Conservation (phyloP, 2,329 filamentous ascomycete species). For the Xylaria hypoxylon region DNA sequence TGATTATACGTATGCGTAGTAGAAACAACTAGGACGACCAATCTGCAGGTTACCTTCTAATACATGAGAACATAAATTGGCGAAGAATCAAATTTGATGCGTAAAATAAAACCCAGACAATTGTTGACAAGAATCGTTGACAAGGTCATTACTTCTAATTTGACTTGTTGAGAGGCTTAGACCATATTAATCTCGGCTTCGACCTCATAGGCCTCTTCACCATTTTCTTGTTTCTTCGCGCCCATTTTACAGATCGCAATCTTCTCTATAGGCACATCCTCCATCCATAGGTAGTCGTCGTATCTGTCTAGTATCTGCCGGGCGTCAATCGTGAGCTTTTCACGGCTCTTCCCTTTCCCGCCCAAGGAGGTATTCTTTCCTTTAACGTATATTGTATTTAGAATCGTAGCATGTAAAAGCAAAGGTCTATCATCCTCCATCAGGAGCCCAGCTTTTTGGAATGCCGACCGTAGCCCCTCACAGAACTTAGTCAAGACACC, state of each 20-base stretch:
- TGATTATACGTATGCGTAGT: no score
- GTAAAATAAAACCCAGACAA: not conserved
- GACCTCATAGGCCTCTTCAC: constrained; percentile 66
- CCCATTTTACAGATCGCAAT: constrained; percentile 90
- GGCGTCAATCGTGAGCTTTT: constrained; percentile 65
- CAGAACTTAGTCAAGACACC: constrained; percentile 68
- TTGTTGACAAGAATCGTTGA: no score
- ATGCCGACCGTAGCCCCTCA: constrained; percentile 63
- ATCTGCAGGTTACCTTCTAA: no score
- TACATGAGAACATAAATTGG: no score
- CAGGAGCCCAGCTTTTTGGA: constrained; percentile 68
- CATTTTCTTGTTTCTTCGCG: constrained; percentile 72
- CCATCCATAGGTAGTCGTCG: constrained; percentile 76
- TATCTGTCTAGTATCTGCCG: constrained; percentile 68
- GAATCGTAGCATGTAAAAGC: constrained; percentile 83
- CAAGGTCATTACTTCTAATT: not conserved
- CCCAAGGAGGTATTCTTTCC: constrained; percentile 45
- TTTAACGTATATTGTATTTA: constrained; percentile 85
- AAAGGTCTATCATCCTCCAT: constrained; percentile 70
- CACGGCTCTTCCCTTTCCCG: constrained; percentile 47
- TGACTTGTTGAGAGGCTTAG: constrained; percentile 17
- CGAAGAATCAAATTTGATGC: no score
- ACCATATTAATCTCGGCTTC: constrained; percentile 59
- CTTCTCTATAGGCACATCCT: constrained; percentile 72
- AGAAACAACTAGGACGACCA: no score